A percentile compares a stretch with the other conserved stretches of the same genome.
phyloP scores from a whole-genome alignment of 768 basidiomycete genomes.

The Gymnopilus junonius region DNA sequence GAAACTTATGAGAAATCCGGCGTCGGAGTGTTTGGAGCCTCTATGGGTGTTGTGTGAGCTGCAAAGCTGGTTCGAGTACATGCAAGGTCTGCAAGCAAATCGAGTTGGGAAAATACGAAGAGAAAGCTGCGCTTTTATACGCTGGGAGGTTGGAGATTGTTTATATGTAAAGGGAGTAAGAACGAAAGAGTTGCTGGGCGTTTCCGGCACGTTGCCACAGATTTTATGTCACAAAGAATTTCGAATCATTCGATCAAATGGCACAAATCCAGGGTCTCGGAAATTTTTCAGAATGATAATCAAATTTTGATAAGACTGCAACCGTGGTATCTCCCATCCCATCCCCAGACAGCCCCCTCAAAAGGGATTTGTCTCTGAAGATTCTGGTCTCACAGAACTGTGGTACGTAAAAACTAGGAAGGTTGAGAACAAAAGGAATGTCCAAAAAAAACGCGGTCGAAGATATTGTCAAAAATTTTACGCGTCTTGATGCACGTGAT shows the following conservation, averaged over 20 bases:
- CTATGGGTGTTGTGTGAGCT: slow-evolving; percentile 87
- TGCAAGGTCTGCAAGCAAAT: slow-evolving; percentile 62
- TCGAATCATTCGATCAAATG: slow-evolving; percentile 18
- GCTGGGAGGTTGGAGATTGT: background rate
- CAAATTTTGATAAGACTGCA: slow-evolving; percentile 7
- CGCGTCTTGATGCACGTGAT: background rate
- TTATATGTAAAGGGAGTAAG: slow-evolving; percentile 9
- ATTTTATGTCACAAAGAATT: slow-evolving; percentile 17
- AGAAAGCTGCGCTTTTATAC: slow-evolving; percentile 8
- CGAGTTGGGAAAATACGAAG: slow-evolving; percentile 18
- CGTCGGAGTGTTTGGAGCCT: slow-evolving; percentile 83
- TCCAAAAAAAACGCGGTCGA: background rate
- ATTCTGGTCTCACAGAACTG: background rate
- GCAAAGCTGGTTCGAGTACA: slow-evolving; percentile 95
- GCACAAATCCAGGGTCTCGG: slow-evolving; percentile 9
- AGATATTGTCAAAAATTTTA: background rate
- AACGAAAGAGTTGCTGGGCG: slow-evolving; percentile 7
- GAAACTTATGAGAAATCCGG: slow-evolving; percentile 63
- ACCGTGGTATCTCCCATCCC: background rate
- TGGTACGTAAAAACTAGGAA: background rate
- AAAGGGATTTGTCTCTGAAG: background rate
- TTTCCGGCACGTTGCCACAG: slow-evolving; percentile 14
- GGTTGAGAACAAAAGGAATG: background rate
- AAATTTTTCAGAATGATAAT: slow-evolving; percentile 14
- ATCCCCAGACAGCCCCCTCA: background rate